phyloP scores from a whole-genome alignment of 2,329 filamentous ascomycete genomes.

The Aspergillus sp. region DNA sequence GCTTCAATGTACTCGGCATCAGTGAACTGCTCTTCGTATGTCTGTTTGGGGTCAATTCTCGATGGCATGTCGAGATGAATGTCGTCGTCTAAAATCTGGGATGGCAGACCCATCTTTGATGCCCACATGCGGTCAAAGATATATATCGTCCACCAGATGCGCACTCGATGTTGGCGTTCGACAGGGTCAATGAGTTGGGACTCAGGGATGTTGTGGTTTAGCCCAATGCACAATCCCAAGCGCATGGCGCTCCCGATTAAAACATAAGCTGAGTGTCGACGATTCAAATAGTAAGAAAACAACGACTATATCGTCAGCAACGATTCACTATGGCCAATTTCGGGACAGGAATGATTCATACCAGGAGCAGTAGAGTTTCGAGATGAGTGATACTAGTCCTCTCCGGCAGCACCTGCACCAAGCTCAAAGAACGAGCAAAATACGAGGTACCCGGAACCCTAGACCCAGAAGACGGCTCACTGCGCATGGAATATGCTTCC shows the following conservation, averaged over 20 bases:
- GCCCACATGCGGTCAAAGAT: slow-evolving; percentile 49
- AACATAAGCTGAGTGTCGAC: slow-evolving; percentile 34
- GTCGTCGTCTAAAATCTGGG: slow-evolving; percentile 51
- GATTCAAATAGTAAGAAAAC: slow-evolving; percentile 39
- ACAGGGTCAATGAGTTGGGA: slow-evolving; percentile 37
- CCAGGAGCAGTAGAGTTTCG: slow-evolving; percentile 43
- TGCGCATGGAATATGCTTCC: slow-evolving; percentile 46
- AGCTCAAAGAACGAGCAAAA: slow-evolving; percentile 41
- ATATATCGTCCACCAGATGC: slow-evolving; percentile 43
- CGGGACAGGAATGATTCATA: slow-evolving; percentile 16
- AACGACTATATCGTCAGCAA: slow-evolving; percentile 24
- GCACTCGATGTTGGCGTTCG: slow-evolving; percentile 40
- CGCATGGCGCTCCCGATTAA: slow-evolving; percentile 43
- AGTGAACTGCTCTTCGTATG: slow-evolving; percentile 38
- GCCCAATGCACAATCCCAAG: slow-evolving; percentile 43
- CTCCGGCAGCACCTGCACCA: slow-evolving; percentile 46
- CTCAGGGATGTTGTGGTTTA: slow-evolving; percentile 44
- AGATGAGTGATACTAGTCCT: slow-evolving; percentile 47
- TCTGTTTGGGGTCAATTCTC: slow-evolving; percentile 27
- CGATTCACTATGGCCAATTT: too few species aligned
- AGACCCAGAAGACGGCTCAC: slow-evolving; percentile 31
- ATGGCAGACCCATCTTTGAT: slow-evolving; percentile 50
- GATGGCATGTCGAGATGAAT: slow-evolving; percentile 44
- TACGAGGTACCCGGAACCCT: slow-evolving; percentile 47
- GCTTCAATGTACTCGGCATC: slow-evolving; percentile 39